These are phyloP conservation scores for Kwoniella sp. DNA, from an alignment of 768 basidiomycete genomes.

Conservation along the genomic window DNA sequence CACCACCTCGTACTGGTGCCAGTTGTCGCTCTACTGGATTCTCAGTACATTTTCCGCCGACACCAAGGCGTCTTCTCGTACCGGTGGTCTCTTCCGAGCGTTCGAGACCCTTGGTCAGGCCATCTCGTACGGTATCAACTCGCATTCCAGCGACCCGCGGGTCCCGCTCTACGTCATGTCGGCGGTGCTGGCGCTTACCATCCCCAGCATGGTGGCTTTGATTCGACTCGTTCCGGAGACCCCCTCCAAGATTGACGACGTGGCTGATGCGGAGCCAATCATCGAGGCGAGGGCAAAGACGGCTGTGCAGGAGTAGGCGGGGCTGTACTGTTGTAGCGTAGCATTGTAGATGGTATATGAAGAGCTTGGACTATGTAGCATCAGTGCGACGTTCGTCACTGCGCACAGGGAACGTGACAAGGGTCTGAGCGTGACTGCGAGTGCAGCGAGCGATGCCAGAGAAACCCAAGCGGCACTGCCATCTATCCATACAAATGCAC, in stretches of 20 bases:
- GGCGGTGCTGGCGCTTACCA: constrained; percentile 12
- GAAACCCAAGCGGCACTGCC: no score
- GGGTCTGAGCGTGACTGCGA: no score
- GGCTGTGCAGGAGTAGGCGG: background rate
- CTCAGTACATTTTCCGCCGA: constrained; percentile 11
- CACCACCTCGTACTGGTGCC: constrained; percentile 18
- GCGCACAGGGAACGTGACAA: no score
- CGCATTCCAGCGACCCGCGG: constrained; percentile 6
- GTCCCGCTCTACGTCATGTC: constrained; percentile 19
- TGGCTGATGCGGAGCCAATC: background rate
- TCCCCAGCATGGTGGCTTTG: constrained; percentile 16
- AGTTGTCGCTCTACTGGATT: constrained; percentile 21
- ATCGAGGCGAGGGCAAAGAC: background rate
- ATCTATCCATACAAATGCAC: no score
- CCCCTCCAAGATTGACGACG: background rate
- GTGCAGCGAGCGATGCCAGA: no score
- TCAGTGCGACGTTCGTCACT: no score
- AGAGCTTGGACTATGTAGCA: no score
- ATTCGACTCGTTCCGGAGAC: background rate
- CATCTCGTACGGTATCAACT: constrained; percentile 14
- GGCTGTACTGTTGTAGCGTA: no score
- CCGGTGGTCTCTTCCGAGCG: constrained; percentile 17
- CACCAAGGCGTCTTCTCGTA: constrained; percentile 8
- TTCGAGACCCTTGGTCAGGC: constrained; percentile 19
- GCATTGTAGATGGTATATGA: no score